phyloP scores from a whole-genome alignment of 2,329 filamentous ascomycete species.

The Beauveria scarabaeidicola region DNA sequence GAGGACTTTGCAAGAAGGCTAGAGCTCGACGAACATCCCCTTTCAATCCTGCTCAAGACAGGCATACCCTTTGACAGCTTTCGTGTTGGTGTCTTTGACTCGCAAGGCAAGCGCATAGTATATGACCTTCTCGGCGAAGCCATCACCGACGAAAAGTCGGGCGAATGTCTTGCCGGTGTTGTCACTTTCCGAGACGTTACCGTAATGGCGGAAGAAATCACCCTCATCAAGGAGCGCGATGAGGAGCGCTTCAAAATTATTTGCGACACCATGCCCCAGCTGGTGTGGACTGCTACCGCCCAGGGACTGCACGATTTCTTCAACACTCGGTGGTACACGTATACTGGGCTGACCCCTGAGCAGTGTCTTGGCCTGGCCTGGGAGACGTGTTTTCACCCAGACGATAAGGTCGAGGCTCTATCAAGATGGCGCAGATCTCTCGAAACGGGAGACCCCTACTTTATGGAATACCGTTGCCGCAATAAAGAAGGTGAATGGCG shows the following conservation, averaged over 20 bases:
- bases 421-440: slow-evolving; percentile 55
- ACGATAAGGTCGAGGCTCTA: slow-evolving; percentile 52
- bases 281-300: slow-evolving; percentile 65
- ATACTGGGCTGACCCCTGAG: slow-evolving; percentile 58
- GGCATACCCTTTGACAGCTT: slow-evolving; percentile 49
- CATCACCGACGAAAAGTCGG: slow-evolving; percentile 56
- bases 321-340: slow-evolving; percentile 71
- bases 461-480: slow-evolving; percentile 61
- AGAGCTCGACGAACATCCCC: slow-evolving; percentile 54
- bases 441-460: slow-evolving; percentile 58
- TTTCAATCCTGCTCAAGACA: slow-evolving; percentile 54
- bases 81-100: slow-evolving; percentile 55
- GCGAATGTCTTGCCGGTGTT: slow-evolving; percentile 66
- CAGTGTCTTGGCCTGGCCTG: slow-evolving; percentile 56
- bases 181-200: slow-evolving; percentile 68
- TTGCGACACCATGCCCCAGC: slow-evolving; percentile 62
- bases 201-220: slow-evolving; percentile 58
- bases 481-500: slow-evolving; percentile 61
- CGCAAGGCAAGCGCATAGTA: slow-evolving; percentile 42
- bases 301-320: slow-evolving; percentile 65
- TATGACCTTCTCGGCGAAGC: slow-evolving; percentile 61
- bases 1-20: slow-evolving; percentile 56
- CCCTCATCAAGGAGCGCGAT: slow-evolving; percentile 59
- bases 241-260: slow-evolving; percentile 68
- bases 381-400: slow-evolving; percentile 58